A percentile compares a stretch with the other conserved stretches of the same genome.
Evolutionary conservation across 1,139 yeast species (phyloP).

Genomic region (Sugiyamaella pinicola): DNA sequence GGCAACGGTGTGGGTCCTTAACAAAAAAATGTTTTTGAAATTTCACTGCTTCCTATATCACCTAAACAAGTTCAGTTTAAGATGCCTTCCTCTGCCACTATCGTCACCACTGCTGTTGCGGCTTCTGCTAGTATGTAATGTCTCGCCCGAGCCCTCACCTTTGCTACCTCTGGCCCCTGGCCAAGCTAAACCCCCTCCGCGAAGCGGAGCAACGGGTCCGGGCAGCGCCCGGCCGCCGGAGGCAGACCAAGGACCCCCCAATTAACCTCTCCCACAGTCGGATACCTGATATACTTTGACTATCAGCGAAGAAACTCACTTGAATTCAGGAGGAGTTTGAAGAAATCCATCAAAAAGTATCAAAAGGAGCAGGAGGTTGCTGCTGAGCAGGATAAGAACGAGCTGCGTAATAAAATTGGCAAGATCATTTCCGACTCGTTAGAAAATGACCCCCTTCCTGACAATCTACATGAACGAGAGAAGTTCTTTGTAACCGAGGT

Average conservation of each 20-base stretch:
- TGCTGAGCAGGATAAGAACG: constrained; percentile 61
- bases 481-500: constrained; percentile 80
- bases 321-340: constrained; percentile 76
- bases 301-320: constrained; percentile 82
- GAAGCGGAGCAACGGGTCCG: neutral
- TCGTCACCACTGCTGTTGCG: constrained; percentile 39
- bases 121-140: constrained; percentile 38
- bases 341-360: constrained; percentile 58
- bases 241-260: no score
- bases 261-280: constrained; percentile 44
- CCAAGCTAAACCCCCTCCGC: neutral
- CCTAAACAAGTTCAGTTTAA: neutral
- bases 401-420: constrained; percentile 59
- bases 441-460: constrained; percentile 73
- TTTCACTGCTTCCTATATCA: neutral
- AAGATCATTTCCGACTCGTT: constrained; percentile 65
- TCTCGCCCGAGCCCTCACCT: neutral
- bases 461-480: constrained; percentile 69
- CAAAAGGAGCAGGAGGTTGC: constrained; percentile 59
- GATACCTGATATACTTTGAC: constrained; percentile 88
- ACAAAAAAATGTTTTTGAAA: neutral
- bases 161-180: neutral
- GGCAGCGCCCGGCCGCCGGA: no score
- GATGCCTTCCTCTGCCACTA: constrained; percentile 22
- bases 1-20: neutral